phyloP scores from a whole-genome alignment of 805 yeast genomes.

The Pichia exigua region DNA sequence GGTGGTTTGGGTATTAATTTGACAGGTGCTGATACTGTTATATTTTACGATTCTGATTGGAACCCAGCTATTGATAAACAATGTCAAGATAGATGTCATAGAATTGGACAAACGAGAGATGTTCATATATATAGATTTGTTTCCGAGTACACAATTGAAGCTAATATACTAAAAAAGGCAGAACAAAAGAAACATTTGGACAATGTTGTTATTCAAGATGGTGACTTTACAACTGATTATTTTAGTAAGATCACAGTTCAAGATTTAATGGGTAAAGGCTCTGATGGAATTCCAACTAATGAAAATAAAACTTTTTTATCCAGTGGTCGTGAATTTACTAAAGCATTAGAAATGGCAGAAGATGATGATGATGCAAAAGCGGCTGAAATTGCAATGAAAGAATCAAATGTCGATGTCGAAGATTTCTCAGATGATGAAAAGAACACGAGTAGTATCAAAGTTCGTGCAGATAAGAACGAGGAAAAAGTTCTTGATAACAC shows the following conservation, averaged over 20 bases:
- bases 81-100: conserved; percentile 97
- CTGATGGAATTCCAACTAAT: conserved; percentile 10
- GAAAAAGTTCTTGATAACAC: background rate
- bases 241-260: conserved; percentile 80
- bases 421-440: conserved; percentile 59
- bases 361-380: conserved; percentile 90
- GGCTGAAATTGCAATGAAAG: conserved; percentile 82
- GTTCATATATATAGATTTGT: conserved; percentile 96
- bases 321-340: conserved; percentile 24
- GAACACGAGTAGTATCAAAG: conserved; percentile 13
- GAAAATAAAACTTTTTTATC: conserved; percentile 40
- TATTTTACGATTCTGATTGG: conserved; percentile 98
- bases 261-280: conserved; percentile 65
- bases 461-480: conserved; percentile 8
- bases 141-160: conserved; percentile 92
- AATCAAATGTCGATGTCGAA: conserved; percentile 73
- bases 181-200: conserved; percentile 91
- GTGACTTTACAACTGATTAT: conserved; percentile 96
- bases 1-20: conserved; percentile 97
- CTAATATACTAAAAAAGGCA: conserved; percentile 88
- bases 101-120: conserved; percentile 97
- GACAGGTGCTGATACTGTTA: conserved; percentile 98
- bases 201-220: conserved; percentile 93
- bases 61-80: conserved; percentile 99
- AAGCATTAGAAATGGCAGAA: conserved; percentile 80